Percentiles rank a stretch among this genome's conserved stretches.
These are phyloP conservation scores for Pythium phragmiticola DNA, from an alignment of 352 stramenopile species.

Conservation along the genomic window DNA sequence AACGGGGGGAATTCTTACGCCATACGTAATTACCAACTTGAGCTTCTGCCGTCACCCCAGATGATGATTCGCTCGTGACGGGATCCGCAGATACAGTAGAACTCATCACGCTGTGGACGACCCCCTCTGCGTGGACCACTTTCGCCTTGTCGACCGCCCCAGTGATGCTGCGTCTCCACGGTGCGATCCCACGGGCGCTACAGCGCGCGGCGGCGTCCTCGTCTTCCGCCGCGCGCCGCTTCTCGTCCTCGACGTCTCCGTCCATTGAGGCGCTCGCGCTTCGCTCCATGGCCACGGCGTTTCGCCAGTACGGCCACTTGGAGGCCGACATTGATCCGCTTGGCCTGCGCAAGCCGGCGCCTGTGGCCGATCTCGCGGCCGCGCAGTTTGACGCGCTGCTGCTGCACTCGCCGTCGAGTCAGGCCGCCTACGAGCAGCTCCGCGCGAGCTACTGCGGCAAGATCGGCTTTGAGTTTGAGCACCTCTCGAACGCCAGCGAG, in stretches of 20 bases:
- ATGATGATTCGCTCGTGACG: background rate
- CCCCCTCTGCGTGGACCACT: background rate
- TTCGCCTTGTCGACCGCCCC: background rate
- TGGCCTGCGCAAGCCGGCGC: conserved; percentile 34
- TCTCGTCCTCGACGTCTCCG: conserved; percentile 28
- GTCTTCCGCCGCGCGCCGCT: conserved; percentile 25
- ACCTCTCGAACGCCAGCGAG: conserved; percentile 58
- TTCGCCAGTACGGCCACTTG: conserved; percentile 75
- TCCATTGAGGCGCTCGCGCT: conserved; percentile 64
- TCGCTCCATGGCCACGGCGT: conserved; percentile 65
- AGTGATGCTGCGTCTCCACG: conserved; percentile 62
- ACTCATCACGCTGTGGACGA: conserved; percentile 17
- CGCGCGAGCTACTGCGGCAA: conserved; percentile 71
- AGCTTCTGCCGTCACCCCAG: conserved; percentile 15
- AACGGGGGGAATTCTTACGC: conserved; percentile 4
- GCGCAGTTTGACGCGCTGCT: conserved; percentile 62
- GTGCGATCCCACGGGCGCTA: conserved; percentile 31
- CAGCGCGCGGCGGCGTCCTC: conserved; percentile 24
- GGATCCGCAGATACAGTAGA: background rate
- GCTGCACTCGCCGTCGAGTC: conserved; percentile 28
- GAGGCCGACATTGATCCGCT: conserved; percentile 74
- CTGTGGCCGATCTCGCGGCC: conserved; percentile 37
- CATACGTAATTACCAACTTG: conserved; percentile 27
- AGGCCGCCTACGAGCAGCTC: conserved; percentile 62
- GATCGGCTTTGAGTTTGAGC: conserved; percentile 81